Evolutionary conservation across 1,139 yeast genomes (phyloP), one percentile per base, ranked within the genome.

Genomic region (Candida dubliniensis): DNA sequence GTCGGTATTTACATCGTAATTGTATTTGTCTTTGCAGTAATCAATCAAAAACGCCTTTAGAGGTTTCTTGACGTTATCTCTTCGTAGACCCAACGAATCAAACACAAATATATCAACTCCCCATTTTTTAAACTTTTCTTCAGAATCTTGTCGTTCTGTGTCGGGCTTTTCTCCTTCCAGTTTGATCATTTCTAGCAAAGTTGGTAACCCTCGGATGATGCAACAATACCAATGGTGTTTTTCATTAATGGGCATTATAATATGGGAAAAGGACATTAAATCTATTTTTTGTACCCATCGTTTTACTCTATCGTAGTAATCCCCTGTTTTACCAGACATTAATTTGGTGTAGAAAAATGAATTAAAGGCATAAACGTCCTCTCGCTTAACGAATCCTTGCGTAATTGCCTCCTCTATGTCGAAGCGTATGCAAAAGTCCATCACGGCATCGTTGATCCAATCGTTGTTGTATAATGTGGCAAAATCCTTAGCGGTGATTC

Each of bases 141-240:
- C 7, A 12, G 30, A 3, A 10, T 27, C 30, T 27, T 7, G 25
- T 13, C 12, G 23, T 14, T n/a, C n/a, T n/a, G n/a, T 26, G 23
- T 31, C 14, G 14, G 10, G 13, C 12, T 27, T 27, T 25, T 15
- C 30, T 32, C 36, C 40, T 13, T 24, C 24, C 13, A 38, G 41
- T 23, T 29, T 38, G 5, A 60, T 56, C 15, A 43, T 37, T 26
- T 53, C 45, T 33, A 64, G 56, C 23, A 77, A 54, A 15, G 55
- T 58, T 0, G 78, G 78, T 26, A 74, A 51, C 10, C 73, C 73
- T 10, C 81, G 70, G 6, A 90, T 77, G 3, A 89, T 76, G 31
- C 89, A 84, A 38, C 91, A 83, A 59, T 84, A 88, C 99, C 99
- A 95, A 65, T 95, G 99, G 33, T 77, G 74, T 42, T 76, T 73